Percentiles rank a stretch among this genome's conserved stretches.
phyloP scores from a whole-genome alignment of 768 basidiomycete genomes.

The Cubamyces lactineus region DNA sequence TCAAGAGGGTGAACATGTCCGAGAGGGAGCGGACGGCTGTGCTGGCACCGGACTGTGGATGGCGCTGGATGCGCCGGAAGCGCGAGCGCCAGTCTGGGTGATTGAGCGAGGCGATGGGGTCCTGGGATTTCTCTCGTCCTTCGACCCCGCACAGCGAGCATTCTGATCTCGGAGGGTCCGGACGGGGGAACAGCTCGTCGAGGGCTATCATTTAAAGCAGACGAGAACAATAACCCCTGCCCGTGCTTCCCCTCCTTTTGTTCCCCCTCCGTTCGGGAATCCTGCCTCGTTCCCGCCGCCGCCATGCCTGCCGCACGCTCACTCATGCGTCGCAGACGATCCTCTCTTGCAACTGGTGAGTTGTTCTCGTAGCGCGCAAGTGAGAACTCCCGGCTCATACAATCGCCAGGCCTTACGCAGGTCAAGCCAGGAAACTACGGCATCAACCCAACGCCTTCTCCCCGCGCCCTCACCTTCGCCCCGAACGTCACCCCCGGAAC shows the following conservation, averaged over 20 bases:
- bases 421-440: slow-evolving; percentile 62
- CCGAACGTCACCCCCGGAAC: slow-evolving; percentile 63
- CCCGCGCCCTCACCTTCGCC: slow-evolving; percentile 62
- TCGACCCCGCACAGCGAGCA: background rate
- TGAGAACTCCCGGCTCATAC: slow-evolving; percentile 2
- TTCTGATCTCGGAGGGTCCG: slow-evolving; percentile 16
- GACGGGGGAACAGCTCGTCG: background rate
- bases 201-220: slow-evolving; percentile 21
- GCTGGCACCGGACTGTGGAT: slow-evolving; percentile 24
- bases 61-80: background rate
- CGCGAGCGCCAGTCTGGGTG: slow-evolving; percentile 5
- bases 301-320: slow-evolving; percentile 42
- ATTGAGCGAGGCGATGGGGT: slow-evolving; percentile 2
- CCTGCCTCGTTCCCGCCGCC: slow-evolving; percentile 28
- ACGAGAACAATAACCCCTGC: slow-evolving; percentile 24
- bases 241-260: slow-evolving; percentile 24
- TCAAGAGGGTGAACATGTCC: background rate
- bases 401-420: slow-evolving; percentile 36
- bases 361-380: background rate
- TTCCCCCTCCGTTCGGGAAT: slow-evolving; percentile 19
- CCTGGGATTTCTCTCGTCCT: slow-evolving; percentile 9
- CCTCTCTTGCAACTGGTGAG: slow-evolving; percentile 42
- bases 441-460: slow-evolving; percentile 41
- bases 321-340: slow-evolving; percentile 43
- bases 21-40: background rate